Conservation (phyloP, 495 filamentous ascomycete genomes). For the Trichoderma orchidacearum region DNA sequence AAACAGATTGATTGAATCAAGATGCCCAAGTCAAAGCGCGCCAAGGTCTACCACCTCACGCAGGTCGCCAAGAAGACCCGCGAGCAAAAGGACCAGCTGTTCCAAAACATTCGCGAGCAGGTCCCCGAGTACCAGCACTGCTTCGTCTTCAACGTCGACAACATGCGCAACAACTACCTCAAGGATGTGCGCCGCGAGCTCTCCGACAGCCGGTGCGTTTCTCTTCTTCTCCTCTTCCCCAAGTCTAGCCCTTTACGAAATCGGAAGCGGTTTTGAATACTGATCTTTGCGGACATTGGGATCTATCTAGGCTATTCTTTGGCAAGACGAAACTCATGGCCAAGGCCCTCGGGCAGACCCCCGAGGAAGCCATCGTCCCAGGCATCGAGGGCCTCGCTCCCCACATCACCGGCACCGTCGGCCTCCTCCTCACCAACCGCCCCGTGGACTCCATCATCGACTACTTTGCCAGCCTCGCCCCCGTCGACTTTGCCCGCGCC, state of each 20-base stretch:
- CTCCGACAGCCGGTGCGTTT: conserved; percentile 62
- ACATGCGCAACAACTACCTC: conserved; percentile 97
- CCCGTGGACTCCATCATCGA: conserved; percentile 42
- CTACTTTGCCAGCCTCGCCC: conserved; percentile 54
- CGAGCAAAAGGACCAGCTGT: conserved; percentile 78
- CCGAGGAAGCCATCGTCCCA: conserved; percentile 63
- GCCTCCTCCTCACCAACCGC: conserved; percentile 80
- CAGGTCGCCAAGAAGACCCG: conserved; percentile 81
- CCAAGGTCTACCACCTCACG: conserved; percentile 74
- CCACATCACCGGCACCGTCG: conserved; percentile 71
- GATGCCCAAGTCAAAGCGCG: conserved; percentile 96
- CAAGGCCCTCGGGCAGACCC: conserved; percentile 64
- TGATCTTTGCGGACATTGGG: too few species aligned
- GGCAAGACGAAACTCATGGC: conserved; percentile 98
- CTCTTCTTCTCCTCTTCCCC: not conserved
- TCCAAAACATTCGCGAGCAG: conserved; percentile 74
- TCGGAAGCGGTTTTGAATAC: too few species aligned
- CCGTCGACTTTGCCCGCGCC: conserved; percentile 79
- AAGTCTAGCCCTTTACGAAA: too few species aligned
- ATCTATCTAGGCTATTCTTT: conserved; percentile 67
- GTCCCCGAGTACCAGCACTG: conserved; percentile 76
- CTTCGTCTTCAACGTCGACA: conserved; percentile 87
- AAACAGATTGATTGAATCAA: too few species aligned
- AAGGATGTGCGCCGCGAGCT: conserved; percentile 83
- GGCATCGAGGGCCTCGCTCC: conserved; percentile 53